Conservation (phyloP, 1,284 basidiomycete species). For the Cutaneotrichosporon daszewskae region DNA sequence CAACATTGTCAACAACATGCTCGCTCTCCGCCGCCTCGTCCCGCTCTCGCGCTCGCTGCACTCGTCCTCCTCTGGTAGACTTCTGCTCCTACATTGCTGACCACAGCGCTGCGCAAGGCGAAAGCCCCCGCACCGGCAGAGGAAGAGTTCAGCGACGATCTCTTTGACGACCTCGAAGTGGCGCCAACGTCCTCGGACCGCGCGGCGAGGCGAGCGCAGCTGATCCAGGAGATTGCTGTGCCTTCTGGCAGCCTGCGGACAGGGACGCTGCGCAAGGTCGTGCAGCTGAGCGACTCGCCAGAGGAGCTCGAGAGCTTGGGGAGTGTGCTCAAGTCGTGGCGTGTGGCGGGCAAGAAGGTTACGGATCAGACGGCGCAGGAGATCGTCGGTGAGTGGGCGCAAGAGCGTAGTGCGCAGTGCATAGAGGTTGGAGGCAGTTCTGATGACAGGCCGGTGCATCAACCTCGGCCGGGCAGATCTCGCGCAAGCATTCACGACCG, state of each 20-base stretch:
- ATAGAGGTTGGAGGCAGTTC: neutral
- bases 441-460: constrained; percentile 17
- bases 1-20: constrained; percentile 13
- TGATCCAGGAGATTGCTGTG: neutral
- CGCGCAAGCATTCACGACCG: constrained; percentile 9
- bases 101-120: constrained; percentile 5
- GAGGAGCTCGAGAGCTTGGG: constrained; percentile 15
- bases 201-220: constrained; percentile 4
- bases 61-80: constrained; percentile 7
- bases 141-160: constrained; percentile 13
- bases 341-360: constrained; percentile 9
- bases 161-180: constrained; percentile 9
- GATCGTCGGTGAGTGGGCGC: constrained; percentile 16
- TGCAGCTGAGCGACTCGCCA: constrained; percentile 13
- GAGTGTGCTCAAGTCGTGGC: constrained; percentile 13
- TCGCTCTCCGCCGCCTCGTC: constrained; percentile 15
- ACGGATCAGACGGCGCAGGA: constrained; percentile 17
- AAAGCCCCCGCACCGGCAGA: constrained; percentile 5
- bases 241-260: neutral
- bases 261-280: constrained; percentile 19
- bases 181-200: constrained; percentile 2
- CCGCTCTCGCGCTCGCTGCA: constrained; percentile 12
- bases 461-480: constrained; percentile 18
- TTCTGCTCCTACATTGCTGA: neutral
- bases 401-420: neutral